Base-by-base conservation (phyloP, 2,329 filamentous ascomycete species). In the Zelopaecilomyces penicillatus region DNA sequence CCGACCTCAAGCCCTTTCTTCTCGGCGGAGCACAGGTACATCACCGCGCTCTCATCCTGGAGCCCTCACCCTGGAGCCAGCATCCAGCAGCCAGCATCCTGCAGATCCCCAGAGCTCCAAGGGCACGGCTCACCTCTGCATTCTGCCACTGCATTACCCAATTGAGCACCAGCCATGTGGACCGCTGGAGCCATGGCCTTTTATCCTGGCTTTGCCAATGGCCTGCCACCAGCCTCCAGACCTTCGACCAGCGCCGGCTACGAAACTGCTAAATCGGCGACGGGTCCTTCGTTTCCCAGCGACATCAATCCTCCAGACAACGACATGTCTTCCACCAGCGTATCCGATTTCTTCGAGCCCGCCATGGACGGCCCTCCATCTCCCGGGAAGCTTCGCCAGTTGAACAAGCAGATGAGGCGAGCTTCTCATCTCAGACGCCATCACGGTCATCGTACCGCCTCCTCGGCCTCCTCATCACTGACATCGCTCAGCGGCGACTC, bases 191-290 rank as follows among this genome's bases (percentile, higher is more conserved):
- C 46, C 30, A 46, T 46, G 41, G 46, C 46, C 38, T 39, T 48
- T 37, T 43, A 42, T 39, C 30, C 43, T 40, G 46, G 19, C 19
- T 19, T 19, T 19, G 19, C 19, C 19, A 19, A 19, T 19, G 19
- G 46, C 36, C 27, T 37, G 7, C 11, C 35, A 31, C 39, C 44
- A 29, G 33, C 44, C 11, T 30, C 35, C 33, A 34, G 37, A 33
- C 39, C 37, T 26, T 29, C 34, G 27, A 27, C 44, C 34, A 38
- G 36, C 39, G 44, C 36, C 40, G 30, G 34, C 31, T 35, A 26
- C 35, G 31, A 33, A 34, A 37, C 39, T 19, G 38, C 41, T 12
- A 85, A 51, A 94, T 78, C 42, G 94, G 87, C 4, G 87, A 94
- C 61, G 87, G 79, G 66, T 94, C 88, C 46, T 27, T 44, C 47